Evolutionary conservation across 1,284 basidiomycete species (phyloP).

Genomic region (Boletus smithii): DNA sequence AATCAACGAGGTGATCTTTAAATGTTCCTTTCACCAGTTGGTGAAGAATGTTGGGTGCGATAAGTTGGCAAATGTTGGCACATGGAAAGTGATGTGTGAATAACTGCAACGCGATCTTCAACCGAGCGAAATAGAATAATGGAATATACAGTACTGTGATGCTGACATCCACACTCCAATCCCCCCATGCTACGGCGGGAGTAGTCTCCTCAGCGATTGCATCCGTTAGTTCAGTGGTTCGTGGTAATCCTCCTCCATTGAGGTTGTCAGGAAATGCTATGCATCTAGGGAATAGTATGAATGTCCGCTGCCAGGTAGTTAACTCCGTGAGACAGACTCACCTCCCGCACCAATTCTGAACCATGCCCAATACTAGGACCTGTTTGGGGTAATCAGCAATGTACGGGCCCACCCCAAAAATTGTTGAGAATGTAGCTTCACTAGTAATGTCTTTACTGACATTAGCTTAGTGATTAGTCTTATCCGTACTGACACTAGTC

Average conservation of each 20-base stretch:
- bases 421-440: no score
- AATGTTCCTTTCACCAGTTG: background rate
- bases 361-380: background rate
- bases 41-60: background rate
- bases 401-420: slow-evolving; percentile 3
- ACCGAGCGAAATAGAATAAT: no score
- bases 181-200: background rate
- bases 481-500: no score
- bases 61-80: background rate
- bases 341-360: background rate
- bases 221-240: no score
- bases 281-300: background rate
- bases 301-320: no score
- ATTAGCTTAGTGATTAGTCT: no score
- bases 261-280: background rate
- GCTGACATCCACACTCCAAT: background rate
- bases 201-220: background rate
- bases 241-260: no score
- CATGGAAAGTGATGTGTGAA: background rate
- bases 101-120: no score
- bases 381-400: slow-evolving; percentile 6
- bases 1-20: background rate
- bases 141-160: no score
- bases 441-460: no score
- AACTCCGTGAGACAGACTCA: slow-evolving; percentile 1